Percentiles rank a stretch among this genome's conserved stretches.
phyloP scores from a whole-genome alignment of 371 early-diverging fungal genomes.

The Phascolomyces articulosus region DNA sequence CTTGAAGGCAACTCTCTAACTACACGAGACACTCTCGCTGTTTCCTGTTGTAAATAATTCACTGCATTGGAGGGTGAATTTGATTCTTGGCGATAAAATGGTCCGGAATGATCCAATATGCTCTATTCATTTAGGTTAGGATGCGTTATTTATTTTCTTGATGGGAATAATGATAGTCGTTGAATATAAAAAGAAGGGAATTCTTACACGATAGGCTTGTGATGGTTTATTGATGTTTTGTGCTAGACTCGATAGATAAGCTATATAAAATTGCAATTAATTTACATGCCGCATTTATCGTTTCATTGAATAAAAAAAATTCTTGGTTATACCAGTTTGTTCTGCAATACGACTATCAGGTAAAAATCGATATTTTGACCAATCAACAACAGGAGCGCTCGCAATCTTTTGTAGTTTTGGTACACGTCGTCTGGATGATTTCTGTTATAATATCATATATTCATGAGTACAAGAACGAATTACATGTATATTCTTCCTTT shows the following conservation, averaged over 20 bases:
- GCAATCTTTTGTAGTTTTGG: conserved; percentile 50
- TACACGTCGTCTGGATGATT: conserved; percentile 24
- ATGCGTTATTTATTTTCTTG: no score
- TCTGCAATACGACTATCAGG: conserved; percentile 42
- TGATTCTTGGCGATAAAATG: conserved; percentile 10
- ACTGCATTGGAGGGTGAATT: conserved; percentile 16
- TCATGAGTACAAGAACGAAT: no score
- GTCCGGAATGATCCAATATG: conserved; percentile 8
- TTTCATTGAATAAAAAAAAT: no score
- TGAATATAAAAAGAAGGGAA: no score
- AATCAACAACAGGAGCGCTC: conserved; percentile 40
- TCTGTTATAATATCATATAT: conserved; percentile 6
- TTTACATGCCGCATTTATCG: no score
- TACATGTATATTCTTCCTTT: not conserved
- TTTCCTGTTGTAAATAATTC: conserved; percentile 31
- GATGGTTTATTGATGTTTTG: conserved; percentile 6
- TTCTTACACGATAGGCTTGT: conserved; percentile 12
- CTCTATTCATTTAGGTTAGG: no score
- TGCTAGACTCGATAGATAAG: not conserved
- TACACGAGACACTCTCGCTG: conserved; percentile 34
- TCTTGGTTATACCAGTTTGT: conserved; percentile 27
- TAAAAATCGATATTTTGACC: conserved; percentile 43
- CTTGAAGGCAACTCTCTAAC: conserved; percentile 43
- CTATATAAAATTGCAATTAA: no score
- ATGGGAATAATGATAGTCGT: no score